phyloP scores from a whole-genome alignment of 495 filamentous ascomycete genomes.

The Penicillium soppii region DNA sequence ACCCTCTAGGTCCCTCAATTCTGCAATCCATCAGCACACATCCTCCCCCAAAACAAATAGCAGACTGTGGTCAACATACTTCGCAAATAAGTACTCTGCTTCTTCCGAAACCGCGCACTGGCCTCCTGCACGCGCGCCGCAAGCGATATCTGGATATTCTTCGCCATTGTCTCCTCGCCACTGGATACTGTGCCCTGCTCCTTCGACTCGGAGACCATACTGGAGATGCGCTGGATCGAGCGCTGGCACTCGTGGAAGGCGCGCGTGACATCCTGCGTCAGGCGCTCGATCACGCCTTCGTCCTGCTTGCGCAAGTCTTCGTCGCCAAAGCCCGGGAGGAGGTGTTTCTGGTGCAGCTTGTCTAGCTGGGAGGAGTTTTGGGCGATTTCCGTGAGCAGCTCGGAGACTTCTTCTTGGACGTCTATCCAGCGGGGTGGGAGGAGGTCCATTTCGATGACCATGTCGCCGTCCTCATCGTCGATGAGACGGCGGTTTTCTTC shows the following conservation, averaged over 20 bases:
- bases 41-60: neutral
- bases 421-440: conserved; percentile 95
- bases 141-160: conserved; percentile 89
- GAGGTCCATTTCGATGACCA: conserved; percentile 97
- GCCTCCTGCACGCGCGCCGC: conserved; percentile 86
- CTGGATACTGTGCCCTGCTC: conserved; percentile 64
- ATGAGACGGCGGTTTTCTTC: conserved; percentile 88
- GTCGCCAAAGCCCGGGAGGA: conserved; percentile 94
- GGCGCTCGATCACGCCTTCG: conserved; percentile 82
- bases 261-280: conserved; percentile 87
- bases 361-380: conserved; percentile 81
- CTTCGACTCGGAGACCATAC: conserved; percentile 75
- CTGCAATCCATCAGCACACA: conserved; percentile 39
- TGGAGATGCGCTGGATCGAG: conserved; percentile 80
- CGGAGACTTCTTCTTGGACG: conserved; percentile 88
- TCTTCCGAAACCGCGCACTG: conserved; percentile 91
- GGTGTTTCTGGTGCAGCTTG: conserved; percentile 93
- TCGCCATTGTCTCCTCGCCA: conserved; percentile 92
- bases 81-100: conserved; percentile 93
- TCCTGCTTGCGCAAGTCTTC: conserved; percentile 81
- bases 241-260: conserved; percentile 87
- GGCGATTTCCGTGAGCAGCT: conserved; percentile 76
- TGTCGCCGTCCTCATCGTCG: conserved; percentile 83
- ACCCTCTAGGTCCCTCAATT: conserved; percentile 77
- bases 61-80: conserved; percentile 53